Conservation (phyloP, 1,284 basidiomycete genomes). For the Flammula alnicola region DNA sequence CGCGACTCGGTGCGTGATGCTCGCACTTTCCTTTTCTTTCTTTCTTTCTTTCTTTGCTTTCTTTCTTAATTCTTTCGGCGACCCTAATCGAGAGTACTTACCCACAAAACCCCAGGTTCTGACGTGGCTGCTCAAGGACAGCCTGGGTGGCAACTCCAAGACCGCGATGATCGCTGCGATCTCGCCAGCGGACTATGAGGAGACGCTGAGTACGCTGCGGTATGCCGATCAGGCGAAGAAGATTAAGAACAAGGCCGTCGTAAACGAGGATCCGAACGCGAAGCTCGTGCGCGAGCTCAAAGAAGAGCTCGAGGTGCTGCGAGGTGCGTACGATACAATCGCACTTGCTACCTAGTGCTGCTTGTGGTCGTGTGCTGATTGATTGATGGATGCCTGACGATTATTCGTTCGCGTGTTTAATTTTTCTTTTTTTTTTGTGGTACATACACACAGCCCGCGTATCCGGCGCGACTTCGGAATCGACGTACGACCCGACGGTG, state of each 20-base stretch:
- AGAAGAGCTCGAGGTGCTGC: conserved; percentile 91
- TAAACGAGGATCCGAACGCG: conserved; percentile 99
- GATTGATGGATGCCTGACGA: conserved; percentile 7
- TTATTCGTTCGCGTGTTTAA: conserved; percentile 6
- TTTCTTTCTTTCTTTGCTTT: neutral
- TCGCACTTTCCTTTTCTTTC: conserved; percentile 5
- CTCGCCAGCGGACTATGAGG: conserved; percentile 96
- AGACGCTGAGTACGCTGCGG: conserved; percentile 92
- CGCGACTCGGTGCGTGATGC: conserved; percentile 80
- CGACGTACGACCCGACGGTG: conserved; percentile 84
- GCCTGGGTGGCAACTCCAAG: conserved; percentile 93
- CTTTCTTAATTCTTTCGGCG: conserved; percentile 7
- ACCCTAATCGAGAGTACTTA: no score
- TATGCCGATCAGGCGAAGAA: conserved; percentile 99
- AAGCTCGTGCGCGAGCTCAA: conserved; percentile 98
- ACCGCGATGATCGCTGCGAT: conserved; percentile 99
- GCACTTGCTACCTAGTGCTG: conserved; percentile 20
- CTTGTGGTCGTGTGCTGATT: conserved; percentile 13
- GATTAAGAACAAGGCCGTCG: conserved; percentile 99
- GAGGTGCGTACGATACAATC: conserved; percentile 63
- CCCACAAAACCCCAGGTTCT: conserved; percentile 64
- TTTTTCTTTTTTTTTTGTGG: no score
- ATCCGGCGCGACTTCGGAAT: conserved; percentile 67
- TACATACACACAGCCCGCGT: conserved; percentile 84
- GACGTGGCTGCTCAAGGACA: conserved; percentile 98